These are phyloP conservation scores for Blastobotrys chiropterorum DNA, from an alignment of 805 yeast genomes.

Conservation along the genomic window DNA sequence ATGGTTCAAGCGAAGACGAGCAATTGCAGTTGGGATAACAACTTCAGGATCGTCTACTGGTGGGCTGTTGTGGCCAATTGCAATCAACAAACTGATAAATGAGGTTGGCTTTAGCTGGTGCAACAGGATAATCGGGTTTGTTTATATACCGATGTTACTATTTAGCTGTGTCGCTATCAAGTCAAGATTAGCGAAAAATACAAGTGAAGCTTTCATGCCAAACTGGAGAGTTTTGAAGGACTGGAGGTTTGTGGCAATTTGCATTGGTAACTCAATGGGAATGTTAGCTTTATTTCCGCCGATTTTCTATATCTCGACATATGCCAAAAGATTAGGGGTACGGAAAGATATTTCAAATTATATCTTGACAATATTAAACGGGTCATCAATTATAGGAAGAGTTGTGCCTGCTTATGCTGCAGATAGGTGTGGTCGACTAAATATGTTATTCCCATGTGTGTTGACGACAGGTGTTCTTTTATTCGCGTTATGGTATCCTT, in stretches of 20 bases:
- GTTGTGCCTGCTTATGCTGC: not conserved
- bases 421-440: conserved; percentile 2
- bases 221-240: conserved; percentile 18
- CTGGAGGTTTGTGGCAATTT: conserved; percentile 12
- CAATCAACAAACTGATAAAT: conserved; percentile 31
- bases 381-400: conserved; percentile 22
- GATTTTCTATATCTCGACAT: conserved; percentile 27
- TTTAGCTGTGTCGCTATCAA: conserved; percentile 4
- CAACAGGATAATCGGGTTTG: conserved; percentile 40
- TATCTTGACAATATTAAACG: conserved; percentile 25
- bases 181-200: conserved; percentile 2
- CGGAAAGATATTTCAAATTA: conserved; percentile 16
- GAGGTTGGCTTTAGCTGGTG: conserved; percentile 48
- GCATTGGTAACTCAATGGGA: conserved; percentile 11
- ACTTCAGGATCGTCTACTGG: conserved; percentile 45
- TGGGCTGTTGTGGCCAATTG: conserved; percentile 32
- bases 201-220: not conserved
- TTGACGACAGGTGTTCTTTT: not conserved
- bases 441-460: conserved; percentile 1
- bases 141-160: conserved; percentile 20
- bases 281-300: conserved; percentile 23
- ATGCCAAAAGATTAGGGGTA: conserved; percentile 21
- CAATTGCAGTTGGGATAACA: conserved; percentile 42
- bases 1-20: conserved; percentile 41
- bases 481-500: conserved; percentile 33